Evolutionary conservation across 352 stramenopile genomes (phyloP), one percentile per base, ranked within the genome.

Genomic region (Elongisporangium undulatum): DNA sequence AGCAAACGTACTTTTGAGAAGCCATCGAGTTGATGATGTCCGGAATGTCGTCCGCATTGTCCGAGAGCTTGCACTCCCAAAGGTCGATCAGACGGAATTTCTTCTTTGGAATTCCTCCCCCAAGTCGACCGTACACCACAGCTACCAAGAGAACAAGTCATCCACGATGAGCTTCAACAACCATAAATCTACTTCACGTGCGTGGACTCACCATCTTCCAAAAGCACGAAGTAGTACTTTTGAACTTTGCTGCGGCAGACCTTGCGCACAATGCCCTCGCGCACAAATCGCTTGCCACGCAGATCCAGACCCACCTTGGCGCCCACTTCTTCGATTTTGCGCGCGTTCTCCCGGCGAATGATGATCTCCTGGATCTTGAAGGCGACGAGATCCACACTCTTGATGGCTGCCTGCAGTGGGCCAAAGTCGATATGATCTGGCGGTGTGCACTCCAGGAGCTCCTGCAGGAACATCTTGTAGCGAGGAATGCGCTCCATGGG

Each of bases 211-310:
- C 86, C 82, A 63, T 93, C 77, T 58, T 93, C 84, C 10, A 95
- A 68, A 23, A 95, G 64, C 38, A 92, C 85, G 38, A 95, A 86
- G 63, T 93, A 91, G 63, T 94, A 95, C 56, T 72, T 77, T 21
- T 92, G 79, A 1, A 95, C 85, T 50, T 91, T 89, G 61, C 81
- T 88, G 26, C 86, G 82, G 55, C 86, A 94, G 23, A 95, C 86
- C 67, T 95, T 95, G n/a, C 79, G 79, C 57, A 95, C 61, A 56
- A 79, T 74, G 24, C 86, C 86, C n/a, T 93, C 86, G 26, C 79
- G 77, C 51, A 94, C 72, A 41, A 90, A 93, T 17, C 80, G 74
- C 17, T 74, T 72, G 26, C 81, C 83, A 16, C 63, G 67, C 7
- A 94, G 68, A 62, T 89, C 71, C 12, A 94, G 77, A 5, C 84